These are phyloP conservation scores for Schoenoplectus tabernaemontani DNA, from an alignment of 202 grass and related monocot species.

Conservation along the genomic window DNA sequence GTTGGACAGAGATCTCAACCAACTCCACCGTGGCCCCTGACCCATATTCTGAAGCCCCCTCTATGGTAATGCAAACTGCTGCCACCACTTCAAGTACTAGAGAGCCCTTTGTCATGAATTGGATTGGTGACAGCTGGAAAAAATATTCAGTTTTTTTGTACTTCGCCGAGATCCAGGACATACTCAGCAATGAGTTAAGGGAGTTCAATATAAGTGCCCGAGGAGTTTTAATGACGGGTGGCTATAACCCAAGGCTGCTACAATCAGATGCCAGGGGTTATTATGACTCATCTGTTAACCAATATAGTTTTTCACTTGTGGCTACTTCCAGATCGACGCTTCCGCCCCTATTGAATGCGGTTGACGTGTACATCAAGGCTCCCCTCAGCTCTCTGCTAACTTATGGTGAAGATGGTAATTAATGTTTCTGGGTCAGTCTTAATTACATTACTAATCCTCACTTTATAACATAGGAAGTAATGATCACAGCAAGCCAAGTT, in stretches of 20 bases:
- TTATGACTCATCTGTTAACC: background rate
- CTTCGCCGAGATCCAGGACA: background rate
- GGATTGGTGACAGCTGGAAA: too few relatives aligned
- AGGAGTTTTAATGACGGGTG: too few relatives aligned
- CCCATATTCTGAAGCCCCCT: background rate
- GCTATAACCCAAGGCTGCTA: too few relatives aligned
- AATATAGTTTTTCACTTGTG: background rate
- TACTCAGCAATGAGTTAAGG: background rate
- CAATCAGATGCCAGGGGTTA: background rate
- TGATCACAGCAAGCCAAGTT: too few relatives aligned
- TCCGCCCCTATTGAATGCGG: constrained; percentile 52
- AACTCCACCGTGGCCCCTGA: background rate
- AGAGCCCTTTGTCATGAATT: too few relatives aligned
- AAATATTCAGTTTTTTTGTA: background rate
- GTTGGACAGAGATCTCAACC: background rate
- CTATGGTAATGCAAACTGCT: background rate
- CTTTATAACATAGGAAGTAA: too few relatives aligned
- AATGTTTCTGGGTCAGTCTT: too few relatives aligned
- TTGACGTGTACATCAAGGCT: constrained; percentile 57
- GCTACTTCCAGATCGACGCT: constrained; percentile 6
- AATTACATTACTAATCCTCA: too few relatives aligned
- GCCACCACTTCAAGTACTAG: background rate
- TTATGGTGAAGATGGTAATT: too few relatives aligned
- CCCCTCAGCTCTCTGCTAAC: too few relatives aligned
- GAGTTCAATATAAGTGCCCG: constrained; percentile 7